Conservation (phyloP, 1,284 basidiomycete species). For the Laetiporus sulphureus region DNA sequence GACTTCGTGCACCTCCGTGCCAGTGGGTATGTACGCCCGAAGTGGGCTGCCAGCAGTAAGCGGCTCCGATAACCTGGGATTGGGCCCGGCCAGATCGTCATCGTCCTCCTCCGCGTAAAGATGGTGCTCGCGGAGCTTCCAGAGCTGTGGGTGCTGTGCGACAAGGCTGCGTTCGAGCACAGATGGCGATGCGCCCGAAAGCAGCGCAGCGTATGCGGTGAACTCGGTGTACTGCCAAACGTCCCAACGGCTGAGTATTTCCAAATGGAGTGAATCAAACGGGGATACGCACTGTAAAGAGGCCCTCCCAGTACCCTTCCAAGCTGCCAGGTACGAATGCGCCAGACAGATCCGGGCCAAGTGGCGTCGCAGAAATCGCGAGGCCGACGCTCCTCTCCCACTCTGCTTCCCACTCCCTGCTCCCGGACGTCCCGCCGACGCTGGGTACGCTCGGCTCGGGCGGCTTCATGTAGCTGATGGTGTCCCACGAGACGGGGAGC, state of each 20-base stretch:
- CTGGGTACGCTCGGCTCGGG: conserved; percentile 31
- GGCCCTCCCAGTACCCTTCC: conserved; percentile 71
- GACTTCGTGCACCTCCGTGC: conserved; percentile 36
- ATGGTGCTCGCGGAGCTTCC: conserved; percentile 70
- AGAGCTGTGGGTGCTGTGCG: conserved; percentile 68
- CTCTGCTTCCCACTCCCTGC: conserved; percentile 34
- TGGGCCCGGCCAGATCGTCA: conserved; percentile 13
- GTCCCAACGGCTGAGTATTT: too few relatives aligned
- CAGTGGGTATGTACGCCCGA: conserved; percentile 49
- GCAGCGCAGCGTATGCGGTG: conserved; percentile 53
- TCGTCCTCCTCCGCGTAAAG: conserved; percentile 27
- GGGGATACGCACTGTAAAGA: conserved; percentile 59
- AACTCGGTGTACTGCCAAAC: conserved; percentile 74
- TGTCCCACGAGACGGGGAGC: conserved; percentile 23
- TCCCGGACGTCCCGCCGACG: conserved; percentile 17
- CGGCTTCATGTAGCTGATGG: conserved; percentile 29
- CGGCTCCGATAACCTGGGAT: conserved; percentile 12
- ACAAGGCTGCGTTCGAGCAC: conserved; percentile 50
- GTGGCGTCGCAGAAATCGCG: conserved; percentile 20
- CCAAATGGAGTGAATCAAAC: too few relatives aligned
- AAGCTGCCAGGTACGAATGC: conserved; percentile 57
- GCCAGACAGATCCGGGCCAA: conserved; percentile 29
- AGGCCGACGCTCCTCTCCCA: conserved; percentile 51
- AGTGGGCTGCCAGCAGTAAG: conserved; percentile 29
- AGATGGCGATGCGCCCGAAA: conserved; percentile 53